Evolutionary conservation across 148 eudicot genomes (phyloP).

Genomic region (Spergularia bocconei): DNA sequence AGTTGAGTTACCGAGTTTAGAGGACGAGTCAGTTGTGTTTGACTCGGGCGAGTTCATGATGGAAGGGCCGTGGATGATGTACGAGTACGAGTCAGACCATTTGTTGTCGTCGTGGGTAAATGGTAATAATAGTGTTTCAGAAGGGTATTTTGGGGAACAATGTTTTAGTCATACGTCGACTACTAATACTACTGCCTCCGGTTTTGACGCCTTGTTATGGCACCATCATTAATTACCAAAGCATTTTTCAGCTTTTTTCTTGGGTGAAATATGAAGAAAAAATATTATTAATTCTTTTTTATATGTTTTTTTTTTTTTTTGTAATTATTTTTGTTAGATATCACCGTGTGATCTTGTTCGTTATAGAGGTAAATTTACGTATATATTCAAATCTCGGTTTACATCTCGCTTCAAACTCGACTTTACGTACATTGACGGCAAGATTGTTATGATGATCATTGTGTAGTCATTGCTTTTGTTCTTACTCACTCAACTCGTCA

Average conservation of each 20-base stretch:
- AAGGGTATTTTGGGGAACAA: constrained; percentile 29
- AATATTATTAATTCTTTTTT: neutral
- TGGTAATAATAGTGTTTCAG: constrained; percentile 15
- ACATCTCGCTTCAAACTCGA: too few relatives aligned
- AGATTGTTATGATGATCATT: too few relatives aligned
- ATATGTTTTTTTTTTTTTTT: neutral
- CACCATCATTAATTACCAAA: constrained; percentile 23
- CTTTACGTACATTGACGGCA: too few relatives aligned
- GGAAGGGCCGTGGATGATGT: constrained; percentile 37
- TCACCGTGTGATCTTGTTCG: too few relatives aligned
- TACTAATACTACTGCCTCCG: neutral
- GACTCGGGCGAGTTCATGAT: constrained; percentile 39
- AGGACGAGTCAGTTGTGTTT: constrained; percentile 25
- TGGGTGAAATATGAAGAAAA: neutral
- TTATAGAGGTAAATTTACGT: too few relatives aligned
- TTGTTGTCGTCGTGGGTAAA: constrained; percentile 23
- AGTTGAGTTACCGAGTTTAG: constrained; percentile 60
- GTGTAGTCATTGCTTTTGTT: too few relatives aligned
- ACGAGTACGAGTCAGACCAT: constrained; percentile 30
- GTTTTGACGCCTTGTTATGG: constrained; percentile 26
- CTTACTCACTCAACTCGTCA: too few relatives aligned
- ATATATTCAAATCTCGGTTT: too few relatives aligned
- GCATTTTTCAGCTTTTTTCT: neutral
- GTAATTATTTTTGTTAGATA: too few relatives aligned
- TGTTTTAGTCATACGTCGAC: constrained; percentile 21